A percentile compares a stretch with the other conserved stretches of the same genome.
phyloP scores from a whole-genome alignment of 2,329 filamentous ascomycete genomes.

The Nothophoma quercina region DNA sequence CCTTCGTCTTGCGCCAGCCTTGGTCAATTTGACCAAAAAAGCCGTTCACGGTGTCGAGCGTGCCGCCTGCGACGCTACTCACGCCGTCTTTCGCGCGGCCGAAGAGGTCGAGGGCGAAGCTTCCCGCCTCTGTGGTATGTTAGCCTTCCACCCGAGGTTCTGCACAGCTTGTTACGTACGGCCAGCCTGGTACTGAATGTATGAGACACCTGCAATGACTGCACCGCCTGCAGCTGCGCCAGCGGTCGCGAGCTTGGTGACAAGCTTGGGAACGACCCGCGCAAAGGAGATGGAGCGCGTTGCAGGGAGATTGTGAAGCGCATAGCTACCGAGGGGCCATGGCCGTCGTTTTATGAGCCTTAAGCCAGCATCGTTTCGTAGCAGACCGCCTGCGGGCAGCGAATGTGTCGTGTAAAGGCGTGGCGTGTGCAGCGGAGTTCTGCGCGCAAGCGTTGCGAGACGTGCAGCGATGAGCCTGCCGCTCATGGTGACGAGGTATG shows the following conservation, averaged over 20 bases:
- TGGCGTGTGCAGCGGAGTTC: constrained; percentile 67
- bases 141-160: constrained; percentile 43
- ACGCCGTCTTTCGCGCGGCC: constrained; percentile 75
- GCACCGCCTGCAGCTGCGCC: constrained; percentile 92
- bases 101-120: constrained; percentile 78
- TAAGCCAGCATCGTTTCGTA: constrained; percentile 46
- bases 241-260: constrained; percentile 86
- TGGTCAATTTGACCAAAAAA: constrained; percentile 80
- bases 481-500: constrained; percentile 61
- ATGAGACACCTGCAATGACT: constrained; percentile 85
- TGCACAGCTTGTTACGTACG: constrained; percentile 64
- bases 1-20: constrained; percentile 86
- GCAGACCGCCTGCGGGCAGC: constrained; percentile 48
- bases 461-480: constrained; percentile 79
- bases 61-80: constrained; percentile 69
- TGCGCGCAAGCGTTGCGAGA: constrained; percentile 71
- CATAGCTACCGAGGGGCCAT: constrained; percentile 79
- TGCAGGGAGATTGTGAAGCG: constrained; percentile 80
- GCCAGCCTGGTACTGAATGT: constrained; percentile 94
- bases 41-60: constrained; percentile 76
- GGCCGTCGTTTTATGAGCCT: constrained; percentile 60
- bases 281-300: constrained; percentile 71
- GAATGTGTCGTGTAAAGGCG: constrained; percentile 53
- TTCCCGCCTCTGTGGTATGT: constrained; percentile 70
- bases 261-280: constrained; percentile 79